Evolutionary conservation across 75 land plant genomes (phyloP), one percentile per base, ranked within the genome.

Genomic region (Chamaecyparis obtusa): DNA sequence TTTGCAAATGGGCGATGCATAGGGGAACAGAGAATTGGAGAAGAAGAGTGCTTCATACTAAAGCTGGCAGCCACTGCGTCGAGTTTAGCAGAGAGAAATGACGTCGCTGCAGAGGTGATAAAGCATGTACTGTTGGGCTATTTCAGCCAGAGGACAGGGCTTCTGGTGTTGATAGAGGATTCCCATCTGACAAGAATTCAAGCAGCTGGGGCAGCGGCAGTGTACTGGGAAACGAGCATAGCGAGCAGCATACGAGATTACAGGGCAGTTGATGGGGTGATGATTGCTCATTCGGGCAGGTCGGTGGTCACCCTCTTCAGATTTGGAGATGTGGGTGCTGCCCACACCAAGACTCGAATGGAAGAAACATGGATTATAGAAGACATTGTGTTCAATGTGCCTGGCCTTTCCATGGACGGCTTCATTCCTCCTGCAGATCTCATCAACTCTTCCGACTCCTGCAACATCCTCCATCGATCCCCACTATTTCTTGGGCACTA

Each of bases 401-500:
- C 85, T 0, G 91, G 92, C 0, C 87, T 91, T 27, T 91, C 91
- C 30, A 27, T 76, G 54, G 92, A 91, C 77, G 86, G 81, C 57
- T 91, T 91, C 86, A 86, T 91, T 27, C 92, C 91, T 6, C 92
- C 89, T 27, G 88, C 90, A 39, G 90, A 89, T 56, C 5, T 84
- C 36, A 10, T 33, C 15, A 72, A 72, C 33, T 14, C 75, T 30
- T 71, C 33, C 35, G 13, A 71, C 13, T 16, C 24, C 19, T 5
- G 11, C 5, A 21, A 60, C 24, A 3, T 16, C 67, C 67, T 17
- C 24, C 24, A 21, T 27, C n/a, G 24, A 19, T 10, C 35, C 9
- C 32, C 76, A 32, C 10, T 30, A 33, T 72, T 33, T 72, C 76
- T 32, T 72, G 15, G 36, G 33, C 36, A 3, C 33, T 72, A 72